These are phyloP conservation scores for Turritis glabra DNA, from an alignment of 345 rosid genomes.

Conservation along the genomic window DNA sequence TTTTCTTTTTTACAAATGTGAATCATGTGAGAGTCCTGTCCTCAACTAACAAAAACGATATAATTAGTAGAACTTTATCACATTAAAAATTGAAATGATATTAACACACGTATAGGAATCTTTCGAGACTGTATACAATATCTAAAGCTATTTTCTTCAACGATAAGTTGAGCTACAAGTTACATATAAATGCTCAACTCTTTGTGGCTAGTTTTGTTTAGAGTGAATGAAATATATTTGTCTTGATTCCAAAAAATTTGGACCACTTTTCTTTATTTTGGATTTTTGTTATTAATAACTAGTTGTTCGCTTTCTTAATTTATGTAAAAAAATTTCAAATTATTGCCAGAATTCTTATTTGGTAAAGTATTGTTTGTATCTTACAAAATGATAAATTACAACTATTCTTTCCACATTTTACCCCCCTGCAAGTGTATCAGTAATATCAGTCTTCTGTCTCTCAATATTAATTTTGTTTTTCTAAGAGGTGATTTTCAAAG, in stretches of 20 bases:
- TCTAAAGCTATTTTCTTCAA: neutral
- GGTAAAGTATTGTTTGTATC: constrained; percentile 24
- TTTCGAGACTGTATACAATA: neutral
- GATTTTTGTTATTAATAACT: constrained; percentile 8
- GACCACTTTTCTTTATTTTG: constrained; percentile 31
- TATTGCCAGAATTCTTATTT: constrained; percentile 6
- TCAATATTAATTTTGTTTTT: neutral
- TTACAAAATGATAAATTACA: constrained; percentile 17
- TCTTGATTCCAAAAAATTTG: constrained; percentile 25
- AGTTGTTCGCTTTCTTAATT: constrained; percentile 25
- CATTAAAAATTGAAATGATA: too few species aligned
- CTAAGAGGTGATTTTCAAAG: neutral
- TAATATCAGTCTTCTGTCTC: constrained; percentile 25
- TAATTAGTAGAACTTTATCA: neutral
- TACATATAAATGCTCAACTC: constrained; percentile 3
- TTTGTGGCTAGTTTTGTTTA: constrained; percentile 29
- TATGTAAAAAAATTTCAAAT: constrained; percentile 10
- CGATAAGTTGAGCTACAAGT: constrained; percentile 17
- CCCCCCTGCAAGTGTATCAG: constrained; percentile 21
- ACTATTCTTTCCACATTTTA: constrained; percentile 33
- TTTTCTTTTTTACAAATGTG: neutral
- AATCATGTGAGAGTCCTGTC: neutral
- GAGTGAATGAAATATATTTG: constrained; percentile 39
- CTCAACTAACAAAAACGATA: neutral
- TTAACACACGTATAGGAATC: neutral